Evolutionary conservation across 2,329 filamentous ascomycete genomes (phyloP), one percentile per base, ranked within the genome.

Genomic region (Fusarium miscanthi): DNA sequence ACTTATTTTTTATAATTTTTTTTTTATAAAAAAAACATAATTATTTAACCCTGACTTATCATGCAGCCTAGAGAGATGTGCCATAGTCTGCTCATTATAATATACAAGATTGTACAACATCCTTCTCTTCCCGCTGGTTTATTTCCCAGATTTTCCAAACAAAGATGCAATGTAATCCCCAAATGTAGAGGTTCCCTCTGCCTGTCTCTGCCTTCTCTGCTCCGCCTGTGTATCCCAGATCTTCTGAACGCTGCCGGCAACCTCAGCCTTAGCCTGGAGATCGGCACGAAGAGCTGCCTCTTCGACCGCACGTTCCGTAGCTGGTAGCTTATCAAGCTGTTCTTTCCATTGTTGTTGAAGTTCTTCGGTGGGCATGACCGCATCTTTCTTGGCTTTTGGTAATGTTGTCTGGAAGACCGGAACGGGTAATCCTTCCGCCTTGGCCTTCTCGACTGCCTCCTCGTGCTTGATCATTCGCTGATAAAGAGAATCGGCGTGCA

Each of bases 401-500:
- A 93, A 80, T 11, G 90, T 80, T 12, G 89, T 86, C 51, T 89
- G 84, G 76, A 93, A 91, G 25, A 84, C 83, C 0, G 92, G 91
- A 49, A 85, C 79, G 1, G 87, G 85, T n/a, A 81, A 82, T 33
- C 89, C 90, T 72, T 88, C 87, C 59, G 87, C 85, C 81, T 90
- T 90, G 40, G 92, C 93, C 76, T 90, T 87, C 72, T 92, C 89
- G n/a, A 93, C 90, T 70, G 87, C 88, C 25, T 85, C 86, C 82
- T 99, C 95, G 80, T 97, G 94, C 69, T 90, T 88, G 41, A 97
- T 82, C 91, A 98, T 94, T 75, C 92, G 90, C 78, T 95, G 93
- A 82, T 94, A 99, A 43, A 99, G 87, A 71, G 89, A 90, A 84
- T 99, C 96, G 66, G 95, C 95, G 81, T 98, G 95, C 91, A 98